Evolutionary conservation across 2,329 filamentous ascomycete species (phyloP).

Genomic region (Scleromitrula shiraiana): DNA sequence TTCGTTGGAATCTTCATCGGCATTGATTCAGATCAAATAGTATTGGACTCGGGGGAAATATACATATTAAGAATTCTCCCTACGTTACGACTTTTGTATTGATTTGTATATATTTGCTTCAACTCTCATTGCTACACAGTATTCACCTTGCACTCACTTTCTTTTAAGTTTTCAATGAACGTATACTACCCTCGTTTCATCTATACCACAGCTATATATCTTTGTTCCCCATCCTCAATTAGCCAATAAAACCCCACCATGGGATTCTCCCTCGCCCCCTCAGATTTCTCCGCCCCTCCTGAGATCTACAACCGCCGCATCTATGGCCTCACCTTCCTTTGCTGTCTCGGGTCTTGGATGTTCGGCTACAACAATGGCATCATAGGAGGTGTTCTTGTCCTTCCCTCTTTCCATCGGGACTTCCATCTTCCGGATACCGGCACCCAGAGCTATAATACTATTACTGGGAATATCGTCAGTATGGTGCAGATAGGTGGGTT

Average conservation of each 20-base stretch:
- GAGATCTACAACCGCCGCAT: slow-evolving; percentile 20
- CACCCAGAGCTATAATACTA: slow-evolving; percentile 16
- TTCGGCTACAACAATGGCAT: slow-evolving; percentile 23
- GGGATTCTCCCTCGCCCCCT: slow-evolving; percentile 16
- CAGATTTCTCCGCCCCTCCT: slow-evolving; percentile 19
- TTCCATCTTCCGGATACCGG: slow-evolving; percentile 19
- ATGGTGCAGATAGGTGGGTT: slow-evolving; percentile 22
- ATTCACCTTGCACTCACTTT: neutral
- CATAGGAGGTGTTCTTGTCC: slow-evolving; percentile 20
- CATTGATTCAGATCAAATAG: too few relatives aligned
- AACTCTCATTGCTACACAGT: neutral
- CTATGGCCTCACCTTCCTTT: slow-evolving; percentile 17
- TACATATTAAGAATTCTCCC: too few relatives aligned
- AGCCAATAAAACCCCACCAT: slow-evolving; percentile 11
- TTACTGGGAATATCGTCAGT: slow-evolving; percentile 22
- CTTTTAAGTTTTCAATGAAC: neutral
- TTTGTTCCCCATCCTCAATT: neutral
- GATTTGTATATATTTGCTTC: slow-evolving; percentile 1
- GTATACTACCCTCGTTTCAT: neutral
- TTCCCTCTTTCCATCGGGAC: slow-evolving; percentile 17
- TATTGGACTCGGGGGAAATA: too few relatives aligned
- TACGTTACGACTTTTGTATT: too few relatives aligned
- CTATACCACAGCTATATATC: neutral
- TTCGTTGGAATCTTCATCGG: too few relatives aligned
- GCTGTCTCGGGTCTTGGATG: slow-evolving; percentile 20